Base-by-base conservation (phyloP, 805 yeast genomes). In the Candida wancherniae region DNA sequence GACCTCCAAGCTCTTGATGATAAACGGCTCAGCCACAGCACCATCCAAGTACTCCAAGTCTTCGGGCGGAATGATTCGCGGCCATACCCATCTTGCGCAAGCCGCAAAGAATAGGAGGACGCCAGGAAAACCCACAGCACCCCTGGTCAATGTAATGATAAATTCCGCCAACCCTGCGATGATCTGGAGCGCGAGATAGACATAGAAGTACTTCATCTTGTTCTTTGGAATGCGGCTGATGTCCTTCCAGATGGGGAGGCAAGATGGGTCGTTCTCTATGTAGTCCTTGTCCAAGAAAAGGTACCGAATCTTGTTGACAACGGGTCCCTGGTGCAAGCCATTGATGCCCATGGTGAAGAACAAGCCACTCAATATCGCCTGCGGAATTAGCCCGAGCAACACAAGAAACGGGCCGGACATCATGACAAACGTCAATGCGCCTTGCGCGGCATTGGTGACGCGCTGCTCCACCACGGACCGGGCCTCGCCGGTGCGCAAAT, bases 51-150 rank as follows among this genome's bases (percentile, higher is more conserved):
- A 42, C 2, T 58, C 55, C 35, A 90, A 57, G 33, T 83, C 86
- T 4, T 73, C 75, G 22, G 47, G 42, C 0, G 84, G 78, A 32
- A 88, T 82, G 2, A 81, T 50, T 31, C 50, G 54, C 0, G 83
- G 84, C 61, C 94, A 77, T 5, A 70, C 45, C 49, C 76, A 69
- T 36, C 55, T 55, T 12, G 82, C 75, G 9, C 86, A 75, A 1
- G 76, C 60, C 14, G 81, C 69, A 36, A 84, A 88, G 31, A 78
- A 70, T 48, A 90, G 57, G 29, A 90, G 59, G 0, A 92, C 84
- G 3, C 86, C 81, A 0, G 98, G 97, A 50, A 92, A 90, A 2
- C 95, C 97, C 19, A 90, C 85, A 0, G 97, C 97, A 0, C 92
- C 97, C 37, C 69, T 76, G 0, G 96, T 85, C 50, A 80, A 74